Evolutionary conservation across 306 rosid species (phyloP).

Genomic region (Prinsepia uniflora): DNA sequence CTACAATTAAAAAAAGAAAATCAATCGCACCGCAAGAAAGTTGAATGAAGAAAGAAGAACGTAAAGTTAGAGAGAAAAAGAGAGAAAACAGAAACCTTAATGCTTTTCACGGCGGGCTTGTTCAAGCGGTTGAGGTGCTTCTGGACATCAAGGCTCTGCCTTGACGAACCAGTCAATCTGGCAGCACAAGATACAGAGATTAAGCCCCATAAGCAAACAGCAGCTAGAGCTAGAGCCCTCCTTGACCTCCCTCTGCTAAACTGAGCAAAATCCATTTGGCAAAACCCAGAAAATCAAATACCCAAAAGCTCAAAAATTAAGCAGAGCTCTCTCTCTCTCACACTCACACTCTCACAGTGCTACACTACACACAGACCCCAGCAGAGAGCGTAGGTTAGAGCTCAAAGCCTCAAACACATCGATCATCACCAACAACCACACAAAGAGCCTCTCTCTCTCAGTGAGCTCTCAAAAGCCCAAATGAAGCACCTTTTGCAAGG

Average conservation of each 20-base stretch:
- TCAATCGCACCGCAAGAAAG: slow-evolving; percentile 16
- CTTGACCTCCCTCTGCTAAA: slow-evolving; percentile 24
- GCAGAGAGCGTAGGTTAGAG: not conserved
- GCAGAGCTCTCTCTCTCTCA: not conserved
- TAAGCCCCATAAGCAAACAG: slow-evolving; percentile 39
- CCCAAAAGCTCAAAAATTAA: slow-evolving; percentile 14
- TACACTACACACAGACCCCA: slow-evolving; percentile 1
- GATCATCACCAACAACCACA: slow-evolving; percentile 6
- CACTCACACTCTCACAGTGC: not conserved
- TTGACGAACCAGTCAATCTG: slow-evolving; percentile 48
- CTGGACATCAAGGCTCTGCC: slow-evolving; percentile 71
- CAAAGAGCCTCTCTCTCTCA: slow-evolving; percentile 4
- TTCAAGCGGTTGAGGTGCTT: slow-evolving; percentile 85
- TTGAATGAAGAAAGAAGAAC: slow-evolving; percentile 4
- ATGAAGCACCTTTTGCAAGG: slow-evolving; percentile 1
- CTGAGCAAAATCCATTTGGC: slow-evolving; percentile 37
- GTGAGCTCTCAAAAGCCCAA: not conserved
- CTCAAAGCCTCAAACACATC: slow-evolving; percentile 18
- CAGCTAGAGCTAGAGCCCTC: slow-evolving; percentile 17
- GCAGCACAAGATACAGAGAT: slow-evolving; percentile 56
- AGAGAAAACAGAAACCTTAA: slow-evolving; percentile 46
- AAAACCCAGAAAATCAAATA: slow-evolving; percentile 17
- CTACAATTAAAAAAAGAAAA: not conserved
- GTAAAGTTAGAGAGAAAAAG: slow-evolving; percentile 8
- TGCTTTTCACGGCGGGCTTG: slow-evolving; percentile 74